Base-by-base conservation (phyloP, 2,329 filamentous ascomycete species). In the Fusarium bactridioides region DNA sequence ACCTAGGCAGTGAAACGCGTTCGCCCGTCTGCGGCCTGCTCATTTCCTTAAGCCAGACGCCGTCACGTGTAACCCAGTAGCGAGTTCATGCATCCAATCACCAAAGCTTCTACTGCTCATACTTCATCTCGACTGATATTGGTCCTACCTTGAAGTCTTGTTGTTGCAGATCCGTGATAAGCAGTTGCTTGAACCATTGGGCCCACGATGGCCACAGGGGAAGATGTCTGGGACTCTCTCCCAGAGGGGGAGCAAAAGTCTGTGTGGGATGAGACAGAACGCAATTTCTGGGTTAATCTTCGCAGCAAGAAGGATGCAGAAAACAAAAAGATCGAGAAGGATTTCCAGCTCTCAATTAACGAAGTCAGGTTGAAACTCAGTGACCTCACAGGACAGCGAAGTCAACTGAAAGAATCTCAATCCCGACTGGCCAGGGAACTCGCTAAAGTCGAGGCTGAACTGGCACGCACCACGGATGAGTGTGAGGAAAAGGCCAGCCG, bases 251-350 rank as follows among this genome's bases (percentile, higher is more conserved):
- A 81, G 66, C 76, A 79, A 48, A 73, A 73, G 31, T 78, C 76
- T 15, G 77, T 81, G n/a, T 82, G 81, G 81, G 72, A 79, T 35
- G 79, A 82, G 60, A 80, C 79, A 21, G 81, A 82, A 53, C 67
- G 70, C 47, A 81, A 80, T 41, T 82, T 82, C 35, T 83, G 81
- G 81, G 38, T 66, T 41, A 70, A 71, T 19, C 79, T 80, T 40
- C 73, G 77, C 23, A 61, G 61, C 11, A 66, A 78, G 33, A 75
- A 79, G 53, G 72, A 76, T n/a, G 43, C 53, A 9, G 69, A 70
- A 27, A 76, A 77, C 33, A 67, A 62, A 25, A 70, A 73, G n/a
- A 60, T 74, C 15, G 77, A 80, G 33, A 68, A 76, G 16, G 70
- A 73, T 6, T 80, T 76, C 43, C 77, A 77, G 45, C 63, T 59